Conservation (phyloP, 768 basidiomycete species). For the Psilocybe tampanensis region DNA sequence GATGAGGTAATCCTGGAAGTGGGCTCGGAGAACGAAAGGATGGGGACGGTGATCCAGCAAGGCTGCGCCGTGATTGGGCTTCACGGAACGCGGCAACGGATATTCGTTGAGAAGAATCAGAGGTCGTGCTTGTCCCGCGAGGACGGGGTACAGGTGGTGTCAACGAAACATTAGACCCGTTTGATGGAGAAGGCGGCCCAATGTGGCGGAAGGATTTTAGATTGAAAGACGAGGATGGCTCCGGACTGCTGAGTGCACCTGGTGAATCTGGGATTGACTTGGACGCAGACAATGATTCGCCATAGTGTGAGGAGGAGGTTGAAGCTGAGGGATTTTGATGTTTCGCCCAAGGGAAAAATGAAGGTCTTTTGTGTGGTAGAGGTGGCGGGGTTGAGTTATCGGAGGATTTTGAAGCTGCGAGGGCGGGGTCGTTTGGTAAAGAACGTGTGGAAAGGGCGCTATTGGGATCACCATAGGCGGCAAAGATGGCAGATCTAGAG, state of each 20-base stretch:
- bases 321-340: conserved; percentile 28
- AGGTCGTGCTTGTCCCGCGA: conserved; percentile 58
- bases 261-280: conserved; percentile 12
- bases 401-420: conserved; percentile 32
- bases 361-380: conserved; percentile 28
- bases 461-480: conserved; percentile 53
- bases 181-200: conserved; percentile 43
- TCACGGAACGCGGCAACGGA: conserved; percentile 83
- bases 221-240: conserved; percentile 57
- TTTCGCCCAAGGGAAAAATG: conserved; percentile 35
- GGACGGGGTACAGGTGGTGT: conserved; percentile 48
- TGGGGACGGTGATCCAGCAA: conserved; percentile 61
- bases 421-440: conserved; percentile 45
- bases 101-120: conserved; percentile 73
- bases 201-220: conserved; percentile 77
- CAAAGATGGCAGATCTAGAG: conserved; percentile 65
- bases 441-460: conserved; percentile 64
- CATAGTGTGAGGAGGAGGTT: conserved; percentile 21
- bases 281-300: conserved; percentile 13
- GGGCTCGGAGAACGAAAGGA: conserved; percentile 46
- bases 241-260: conserved; percentile 14
- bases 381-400: conserved; percentile 33
- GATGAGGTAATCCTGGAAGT: conserved; percentile 17
- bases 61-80: conserved; percentile 68
- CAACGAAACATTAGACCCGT: conserved; percentile 31